Evolutionary conservation across 306 rosid genomes (phyloP).

Genomic region (Alnus rubra): DNA sequence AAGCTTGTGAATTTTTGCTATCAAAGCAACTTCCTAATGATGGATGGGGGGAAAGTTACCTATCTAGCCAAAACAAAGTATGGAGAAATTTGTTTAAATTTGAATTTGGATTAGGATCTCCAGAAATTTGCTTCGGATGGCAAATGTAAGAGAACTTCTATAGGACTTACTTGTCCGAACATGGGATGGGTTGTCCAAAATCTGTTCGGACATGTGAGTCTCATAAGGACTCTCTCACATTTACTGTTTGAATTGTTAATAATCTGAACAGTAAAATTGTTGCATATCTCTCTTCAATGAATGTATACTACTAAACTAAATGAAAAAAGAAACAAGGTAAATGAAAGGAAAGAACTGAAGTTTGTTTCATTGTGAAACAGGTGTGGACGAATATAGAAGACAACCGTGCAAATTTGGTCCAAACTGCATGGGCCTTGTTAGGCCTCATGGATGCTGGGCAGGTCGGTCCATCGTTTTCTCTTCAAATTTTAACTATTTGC

Average conservation of each 20-base stretch:
- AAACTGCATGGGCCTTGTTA: conserved; percentile 71
- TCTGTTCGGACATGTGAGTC: too few relatives aligned
- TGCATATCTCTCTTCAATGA: too few relatives aligned
- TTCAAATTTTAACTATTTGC: background rate
- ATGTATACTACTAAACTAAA: background rate
- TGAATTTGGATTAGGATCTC: background rate
- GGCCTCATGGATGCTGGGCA: conserved; percentile 71
- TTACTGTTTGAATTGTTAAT: too few relatives aligned
- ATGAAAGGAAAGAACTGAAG: background rate
- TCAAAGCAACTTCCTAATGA: conserved; percentile 68
- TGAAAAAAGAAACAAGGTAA: background rate
- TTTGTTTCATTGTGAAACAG: conserved; percentile 22
- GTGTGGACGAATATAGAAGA: conserved; percentile 64
- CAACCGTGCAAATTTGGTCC: conserved; percentile 57
- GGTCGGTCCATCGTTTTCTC: conserved; percentile 34
- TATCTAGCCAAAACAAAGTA: conserved; percentile 66
- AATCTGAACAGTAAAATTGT: too few relatives aligned
- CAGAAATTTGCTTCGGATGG: too few relatives aligned
- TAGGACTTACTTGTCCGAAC: too few relatives aligned
- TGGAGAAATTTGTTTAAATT: background rate
- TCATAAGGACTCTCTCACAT: too few relatives aligned
- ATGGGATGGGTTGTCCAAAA: too few relatives aligned
- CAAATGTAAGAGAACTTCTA: too few relatives aligned
- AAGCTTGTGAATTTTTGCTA: conserved; percentile 56
- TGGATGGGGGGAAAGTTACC: conserved; percentile 88